These are phyloP conservation scores for Berkeleyomyces basicola DNA, from an alignment of 2,329 filamentous ascomycete species.

Conservation along the genomic window DNA sequence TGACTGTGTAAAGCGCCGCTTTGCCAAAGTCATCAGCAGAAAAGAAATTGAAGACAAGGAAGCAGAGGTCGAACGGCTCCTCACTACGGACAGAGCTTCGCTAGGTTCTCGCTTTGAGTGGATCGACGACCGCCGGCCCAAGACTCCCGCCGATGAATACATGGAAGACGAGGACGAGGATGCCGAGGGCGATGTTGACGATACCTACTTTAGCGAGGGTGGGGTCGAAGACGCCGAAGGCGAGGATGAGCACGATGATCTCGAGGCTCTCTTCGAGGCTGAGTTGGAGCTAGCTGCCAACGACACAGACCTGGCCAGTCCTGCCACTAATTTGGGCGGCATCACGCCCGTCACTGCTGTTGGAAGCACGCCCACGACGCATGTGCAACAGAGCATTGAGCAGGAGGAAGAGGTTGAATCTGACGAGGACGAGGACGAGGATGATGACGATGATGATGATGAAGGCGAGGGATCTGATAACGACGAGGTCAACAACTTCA, in stretches of 20 bases:
- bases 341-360: conserved; percentile 29
- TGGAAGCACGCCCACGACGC: conserved; percentile 28
- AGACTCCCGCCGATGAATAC: conserved; percentile 14
- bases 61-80: conserved; percentile 55
- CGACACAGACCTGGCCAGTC: conserved; percentile 25
- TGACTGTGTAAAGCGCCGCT: conserved; percentile 65
- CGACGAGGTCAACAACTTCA: conserved; percentile 36
- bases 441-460: conserved; percentile 34
- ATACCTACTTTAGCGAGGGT: conserved; percentile 29
- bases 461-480: conserved; percentile 34
- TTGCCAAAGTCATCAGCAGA: conserved; percentile 66
- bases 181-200: conserved; percentile 31
- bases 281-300: conserved; percentile 31
- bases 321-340: conserved; percentile 27
- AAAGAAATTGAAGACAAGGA: conserved; percentile 77
- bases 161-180: conserved; percentile 26
- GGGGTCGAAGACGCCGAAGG: conserved; percentile 43
- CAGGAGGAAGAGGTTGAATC: conserved; percentile 31
- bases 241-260: conserved; percentile 35
- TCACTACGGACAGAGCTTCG: conserved; percentile 50
- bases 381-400: conserved; percentile 29
- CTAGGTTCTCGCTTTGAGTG: conserved; percentile 46
- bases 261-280: conserved; percentile 40
- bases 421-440: conserved; percentile 30
- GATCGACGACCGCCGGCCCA: conserved; percentile 33